Evolutionary conservation across 169 alveolate species (phyloP).

Genomic region (Plasmodium falciparum): DNA sequence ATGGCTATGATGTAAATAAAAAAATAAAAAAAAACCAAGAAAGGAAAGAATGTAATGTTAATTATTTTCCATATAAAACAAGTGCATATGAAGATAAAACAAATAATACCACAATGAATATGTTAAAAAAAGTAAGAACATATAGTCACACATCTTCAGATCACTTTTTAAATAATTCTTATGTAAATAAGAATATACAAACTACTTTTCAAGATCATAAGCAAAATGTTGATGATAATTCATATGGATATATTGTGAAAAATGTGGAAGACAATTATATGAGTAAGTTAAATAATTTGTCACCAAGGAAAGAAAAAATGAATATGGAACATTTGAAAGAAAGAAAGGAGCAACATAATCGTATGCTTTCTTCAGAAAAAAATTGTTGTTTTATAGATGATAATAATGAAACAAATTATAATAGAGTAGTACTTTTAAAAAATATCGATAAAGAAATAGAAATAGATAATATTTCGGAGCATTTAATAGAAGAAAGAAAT

Average conservation of each 20-base stretch:
- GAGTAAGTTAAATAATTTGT: conserved; percentile 11
- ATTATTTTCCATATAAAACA: background rate
- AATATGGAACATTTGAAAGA: conserved; percentile 10
- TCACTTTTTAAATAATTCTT: conserved; percentile 17
- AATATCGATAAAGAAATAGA: conserved; percentile 12
- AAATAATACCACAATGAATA: conserved; percentile 17
- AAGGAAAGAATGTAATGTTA: conserved; percentile 2
- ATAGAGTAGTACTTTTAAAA: conserved; percentile 13
- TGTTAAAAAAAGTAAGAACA: conserved; percentile 41
- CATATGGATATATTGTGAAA: conserved; percentile 19
- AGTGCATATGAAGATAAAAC: conserved; percentile 19
- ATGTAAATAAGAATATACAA: conserved; percentile 40
- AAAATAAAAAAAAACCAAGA: conserved; percentile 11
- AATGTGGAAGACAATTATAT: conserved; percentile 7
- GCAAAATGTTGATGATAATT: conserved; percentile 11
- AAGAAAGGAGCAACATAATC: background rate
- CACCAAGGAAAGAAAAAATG: conserved; percentile 47
- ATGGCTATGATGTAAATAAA: conserved; percentile 16
- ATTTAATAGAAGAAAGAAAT: conserved; percentile 9
- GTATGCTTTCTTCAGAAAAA: conserved; percentile 10
- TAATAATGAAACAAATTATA: conserved; percentile 19
- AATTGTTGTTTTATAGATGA: conserved; percentile 21
- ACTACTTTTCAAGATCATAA: conserved; percentile 19
- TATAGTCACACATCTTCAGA: conserved; percentile 37
- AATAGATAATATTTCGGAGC: conserved; percentile 15